These are phyloP conservation scores for Cladobotryum protrusum DNA, from an alignment of 2,329 filamentous ascomycete species.

Conservation along the genomic window DNA sequence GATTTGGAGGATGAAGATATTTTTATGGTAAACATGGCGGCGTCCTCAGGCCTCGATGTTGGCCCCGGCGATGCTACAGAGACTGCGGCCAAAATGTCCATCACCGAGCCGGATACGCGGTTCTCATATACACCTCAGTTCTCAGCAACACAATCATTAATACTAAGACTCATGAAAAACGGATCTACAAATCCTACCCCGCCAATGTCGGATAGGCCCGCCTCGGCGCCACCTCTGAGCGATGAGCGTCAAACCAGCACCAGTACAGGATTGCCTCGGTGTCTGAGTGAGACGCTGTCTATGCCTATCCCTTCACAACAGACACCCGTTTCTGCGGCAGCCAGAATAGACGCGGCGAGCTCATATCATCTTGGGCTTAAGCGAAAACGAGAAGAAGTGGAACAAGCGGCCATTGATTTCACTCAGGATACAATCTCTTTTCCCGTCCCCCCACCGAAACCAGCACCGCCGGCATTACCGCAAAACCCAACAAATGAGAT, in stretches of 20 bases:
- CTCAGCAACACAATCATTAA: slow-evolving; percentile 19
- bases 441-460: slow-evolving; percentile 12
- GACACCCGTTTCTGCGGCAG: neutral
- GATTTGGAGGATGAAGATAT: neutral
- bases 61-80: neutral
- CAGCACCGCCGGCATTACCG: neutral
- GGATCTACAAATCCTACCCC: neutral
- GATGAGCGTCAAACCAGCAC: neutral
- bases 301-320: slow-evolving; percentile 6
- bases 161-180: slow-evolving; percentile 23
- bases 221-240: neutral
- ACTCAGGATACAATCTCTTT: slow-evolving; percentile 27
- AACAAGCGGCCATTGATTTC: slow-evolving; percentile 22
- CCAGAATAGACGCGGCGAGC: neutral
- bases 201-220: neutral
- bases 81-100: neutral
- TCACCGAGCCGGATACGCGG: neutral
- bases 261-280: neutral
- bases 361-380: slow-evolving; percentile 16
- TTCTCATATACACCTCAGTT: slow-evolving; percentile 26
- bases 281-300: slow-evolving; percentile 7
- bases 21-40: neutral
- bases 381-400: slow-evolving; percentile 23
- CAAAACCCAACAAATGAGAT: neutral
- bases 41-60: neutral